These are phyloP conservation scores for Prototheca wickerhamii DNA, from an alignment of 163 green algal genomes.

Conservation along the genomic window DNA sequence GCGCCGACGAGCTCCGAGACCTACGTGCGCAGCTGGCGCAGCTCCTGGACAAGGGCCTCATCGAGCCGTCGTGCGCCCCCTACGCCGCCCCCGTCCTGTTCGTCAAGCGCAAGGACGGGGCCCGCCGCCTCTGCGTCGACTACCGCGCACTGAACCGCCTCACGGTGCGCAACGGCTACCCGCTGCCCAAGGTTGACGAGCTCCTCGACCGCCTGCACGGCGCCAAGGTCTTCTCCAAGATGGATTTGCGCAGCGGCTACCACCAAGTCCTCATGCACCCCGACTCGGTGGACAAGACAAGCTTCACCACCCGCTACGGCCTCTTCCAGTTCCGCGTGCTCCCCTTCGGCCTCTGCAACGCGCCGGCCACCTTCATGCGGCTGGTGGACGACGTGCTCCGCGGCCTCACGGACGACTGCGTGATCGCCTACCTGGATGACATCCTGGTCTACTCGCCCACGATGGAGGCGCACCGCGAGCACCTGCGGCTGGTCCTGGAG, in stretches of 20 bases:
- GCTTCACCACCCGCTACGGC: slow-evolving; percentile 49
- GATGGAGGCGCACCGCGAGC: slow-evolving; percentile 36
- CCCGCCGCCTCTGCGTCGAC: slow-evolving; percentile 53
- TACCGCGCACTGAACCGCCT: slow-evolving; percentile 57
- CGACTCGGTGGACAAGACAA: slow-evolving; percentile 50
- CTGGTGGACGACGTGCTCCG: slow-evolving; percentile 45
- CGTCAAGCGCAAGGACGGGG: slow-evolving; percentile 42
- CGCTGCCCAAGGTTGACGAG: slow-evolving; percentile 57
- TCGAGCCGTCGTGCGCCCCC: slow-evolving; percentile 36
- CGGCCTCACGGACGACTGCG: slow-evolving; percentile 31
- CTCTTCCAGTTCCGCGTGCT: slow-evolving; percentile 57
- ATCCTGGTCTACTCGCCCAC: slow-evolving; percentile 46
- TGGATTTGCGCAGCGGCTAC: slow-evolving; percentile 56
- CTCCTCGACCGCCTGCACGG: slow-evolving; percentile 44
- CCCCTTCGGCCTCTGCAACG: slow-evolving; percentile 60
- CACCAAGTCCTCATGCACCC: slow-evolving; percentile 44
- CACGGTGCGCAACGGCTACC: slow-evolving; percentile 44
- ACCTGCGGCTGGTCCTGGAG: slow-evolving; percentile 38
- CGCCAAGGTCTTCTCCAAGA: slow-evolving; percentile 35
- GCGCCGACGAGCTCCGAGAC: slow-evolving; percentile 24
- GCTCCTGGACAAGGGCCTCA: slow-evolving; percentile 30
- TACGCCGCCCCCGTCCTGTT: slow-evolving; percentile 51
- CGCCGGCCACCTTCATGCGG: slow-evolving; percentile 47
- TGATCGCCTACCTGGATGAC: slow-evolving; percentile 60
- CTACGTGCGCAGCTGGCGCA: slow-evolving; percentile 33